Conservation (phyloP, 1,284 basidiomycete species). For the Schizophyllum commune region DNA sequence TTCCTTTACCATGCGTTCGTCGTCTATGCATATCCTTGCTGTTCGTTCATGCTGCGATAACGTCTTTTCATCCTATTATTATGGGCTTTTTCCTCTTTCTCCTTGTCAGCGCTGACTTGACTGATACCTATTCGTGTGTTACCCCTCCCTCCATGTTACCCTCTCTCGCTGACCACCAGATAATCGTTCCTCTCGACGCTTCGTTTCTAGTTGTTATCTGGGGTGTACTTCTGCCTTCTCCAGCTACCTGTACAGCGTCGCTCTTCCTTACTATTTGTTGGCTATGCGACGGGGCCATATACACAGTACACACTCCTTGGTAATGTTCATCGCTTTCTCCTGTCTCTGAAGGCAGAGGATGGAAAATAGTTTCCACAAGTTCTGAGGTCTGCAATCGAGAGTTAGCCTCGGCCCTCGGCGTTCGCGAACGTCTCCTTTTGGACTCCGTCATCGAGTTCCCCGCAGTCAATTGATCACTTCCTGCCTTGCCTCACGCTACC, state of each 20-base stretch:
- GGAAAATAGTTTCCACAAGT: too few relatives aligned
- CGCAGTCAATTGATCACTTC: background rate
- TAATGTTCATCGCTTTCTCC: background rate
- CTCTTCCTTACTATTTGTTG: background rate
- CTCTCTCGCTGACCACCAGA: background rate
- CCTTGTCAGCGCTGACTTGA: background rate
- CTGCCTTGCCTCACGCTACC: background rate
- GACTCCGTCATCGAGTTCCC: too few relatives aligned
- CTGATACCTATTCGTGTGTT: constrained; percentile 1
- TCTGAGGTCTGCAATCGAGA: too few relatives aligned
- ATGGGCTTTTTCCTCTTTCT: background rate
- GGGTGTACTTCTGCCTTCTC: background rate
- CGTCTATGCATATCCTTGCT: constrained; percentile 1
- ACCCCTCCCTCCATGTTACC: background rate
- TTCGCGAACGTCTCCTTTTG: too few relatives aligned
- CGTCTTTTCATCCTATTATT: background rate
- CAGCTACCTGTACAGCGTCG: background rate
- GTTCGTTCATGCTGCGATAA: background rate
- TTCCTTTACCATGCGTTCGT: background rate
- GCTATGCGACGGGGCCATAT: background rate
- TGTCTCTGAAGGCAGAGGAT: background rate
- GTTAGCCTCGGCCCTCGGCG: too few relatives aligned
- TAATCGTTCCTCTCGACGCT: background rate
- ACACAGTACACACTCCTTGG: background rate
- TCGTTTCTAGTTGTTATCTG: background rate